phyloP scores from a whole-genome alignment of 2,329 filamentous ascomycete genomes.

The Colletotrichum sp. region DNA sequence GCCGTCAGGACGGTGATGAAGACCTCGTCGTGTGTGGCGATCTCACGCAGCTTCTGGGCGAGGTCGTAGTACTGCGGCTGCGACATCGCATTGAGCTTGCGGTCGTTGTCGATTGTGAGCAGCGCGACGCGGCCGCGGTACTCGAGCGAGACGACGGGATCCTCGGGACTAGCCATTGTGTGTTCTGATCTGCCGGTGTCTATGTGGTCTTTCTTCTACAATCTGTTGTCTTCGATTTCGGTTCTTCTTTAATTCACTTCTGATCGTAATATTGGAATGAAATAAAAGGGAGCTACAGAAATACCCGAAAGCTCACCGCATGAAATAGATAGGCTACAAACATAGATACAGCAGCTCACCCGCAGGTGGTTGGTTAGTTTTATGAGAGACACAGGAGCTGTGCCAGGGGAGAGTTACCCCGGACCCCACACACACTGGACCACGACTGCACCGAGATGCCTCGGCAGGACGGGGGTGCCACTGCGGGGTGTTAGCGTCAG shows the following conservation, averaged over 20 bases:
- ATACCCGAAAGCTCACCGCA: not conserved
- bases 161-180: constrained; percentile 9
- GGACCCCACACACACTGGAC: constrained; percentile 17
- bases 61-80: constrained; percentile 79
- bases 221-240: not conserved
- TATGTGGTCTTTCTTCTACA: not conserved
- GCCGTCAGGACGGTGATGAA: constrained; percentile 85
- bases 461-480: constrained; percentile 12
- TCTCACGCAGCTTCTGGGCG: constrained; percentile 73
- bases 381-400: not conserved
- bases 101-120: constrained; percentile 83
- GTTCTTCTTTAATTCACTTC: not conserved
- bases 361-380: not conserved
- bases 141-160: constrained; percentile 39
- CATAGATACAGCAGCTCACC: not conserved
- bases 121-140: constrained; percentile 60
- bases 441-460: constrained; percentile 14
- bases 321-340: not conserved
- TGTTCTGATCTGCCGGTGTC: not conserved
- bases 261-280: not conserved
- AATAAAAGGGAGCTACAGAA: not conserved
- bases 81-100: constrained; percentile 86
- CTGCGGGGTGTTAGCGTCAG: constrained; percentile 13
- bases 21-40: constrained; percentile 80
- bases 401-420: constrained; percentile 1